Evolutionary conservation across 331 rosid species (phyloP).

Genomic region (Telfairia occidentalis): DNA sequence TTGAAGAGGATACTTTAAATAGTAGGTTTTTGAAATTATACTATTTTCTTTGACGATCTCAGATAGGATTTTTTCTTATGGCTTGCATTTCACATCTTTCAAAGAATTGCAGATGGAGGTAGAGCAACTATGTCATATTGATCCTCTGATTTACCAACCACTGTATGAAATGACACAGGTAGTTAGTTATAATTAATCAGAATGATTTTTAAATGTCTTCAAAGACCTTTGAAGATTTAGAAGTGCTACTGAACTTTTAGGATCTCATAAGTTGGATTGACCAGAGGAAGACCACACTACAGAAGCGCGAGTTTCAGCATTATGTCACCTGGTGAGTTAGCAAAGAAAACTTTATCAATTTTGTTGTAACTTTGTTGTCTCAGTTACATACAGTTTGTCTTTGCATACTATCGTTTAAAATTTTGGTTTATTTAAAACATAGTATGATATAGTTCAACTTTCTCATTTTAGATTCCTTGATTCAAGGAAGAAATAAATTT

Average conservation of each 20-base stretch:
- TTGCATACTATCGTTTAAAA: neutral
- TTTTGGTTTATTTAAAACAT: neutral
- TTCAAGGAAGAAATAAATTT: neutral
- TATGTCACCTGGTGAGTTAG: slow-evolving; percentile 60
- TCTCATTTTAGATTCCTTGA: neutral
- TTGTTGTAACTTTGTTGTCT: neutral
- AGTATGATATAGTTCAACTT: neutral
- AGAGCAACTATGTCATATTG: slow-evolving; percentile 43
- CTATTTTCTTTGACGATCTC: slow-evolving; percentile 18
- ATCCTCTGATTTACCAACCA: slow-evolving; percentile 59
- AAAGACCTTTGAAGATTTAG: slow-evolving; percentile 2
- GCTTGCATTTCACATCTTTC: slow-evolving; percentile 17
- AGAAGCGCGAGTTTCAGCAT: slow-evolving; percentile 77
- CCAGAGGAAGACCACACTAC: slow-evolving; percentile 43
- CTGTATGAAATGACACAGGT: slow-evolving; percentile 82
- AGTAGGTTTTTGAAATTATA: slow-evolving; percentile 40
- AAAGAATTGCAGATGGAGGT: slow-evolving; percentile 73
- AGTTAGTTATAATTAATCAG: slow-evolving; percentile 13
- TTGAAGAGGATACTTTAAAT: slow-evolving; percentile 63
- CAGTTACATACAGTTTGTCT: neutral
- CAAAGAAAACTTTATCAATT: neutral
- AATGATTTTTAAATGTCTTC: slow-evolving; percentile 5
- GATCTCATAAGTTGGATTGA: slow-evolving; percentile 85
- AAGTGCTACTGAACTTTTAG: slow-evolving; percentile 25
- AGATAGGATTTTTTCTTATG: slow-evolving; percentile 20